A percentile compares a stretch with the other conserved stretches of the same genome.
These are phyloP conservation scores for Hemileccinum rubropunctum DNA, from an alignment of 768 basidiomycete genomes.

Conservation along the genomic window DNA sequence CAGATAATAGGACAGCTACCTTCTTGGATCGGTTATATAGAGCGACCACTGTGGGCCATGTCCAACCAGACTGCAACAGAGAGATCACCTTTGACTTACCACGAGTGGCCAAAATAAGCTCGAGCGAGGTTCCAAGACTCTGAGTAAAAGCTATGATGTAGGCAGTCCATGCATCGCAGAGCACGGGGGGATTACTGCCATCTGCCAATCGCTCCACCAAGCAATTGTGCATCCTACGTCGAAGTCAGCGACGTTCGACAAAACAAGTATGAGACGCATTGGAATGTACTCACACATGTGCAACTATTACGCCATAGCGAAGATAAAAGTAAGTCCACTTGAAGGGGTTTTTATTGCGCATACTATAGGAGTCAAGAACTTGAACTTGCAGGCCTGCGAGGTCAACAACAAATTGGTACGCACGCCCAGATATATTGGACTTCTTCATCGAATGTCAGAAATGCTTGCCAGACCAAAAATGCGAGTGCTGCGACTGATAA, in stretches of 20 bases:
- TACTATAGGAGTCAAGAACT: conserved; percentile 12
- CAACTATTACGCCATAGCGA: conserved; percentile 12
- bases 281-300: conserved; percentile 17
- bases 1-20: conserved; percentile 5
- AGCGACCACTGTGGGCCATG: conserved; percentile 11
- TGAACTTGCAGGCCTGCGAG: background rate
- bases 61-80: background rate
- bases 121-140: conserved; percentile 10
- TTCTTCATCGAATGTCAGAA: conserved; percentile 19
- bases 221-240: conserved; percentile 15
- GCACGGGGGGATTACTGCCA: conserved; percentile 6
- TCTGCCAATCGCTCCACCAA: conserved; percentile 6
- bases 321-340: conserved; percentile 24
- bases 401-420: conserved; percentile 7
- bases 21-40: conserved; percentile 17
- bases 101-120: conserved; percentile 16
- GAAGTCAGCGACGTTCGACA: background rate
- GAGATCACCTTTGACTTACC: conserved; percentile 2
- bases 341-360: conserved; percentile 16
- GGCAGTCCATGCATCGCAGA: conserved; percentile 10
- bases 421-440: conserved; percentile 22
- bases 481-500: conserved; percentile 11
- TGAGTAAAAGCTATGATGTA: conserved; percentile 7
- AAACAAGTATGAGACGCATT: background rate
- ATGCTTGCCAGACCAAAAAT: conserved; percentile 10